phyloP scores from a whole-genome alignment of 306 rosid genomes.

The Cucumis hystrix region DNA sequence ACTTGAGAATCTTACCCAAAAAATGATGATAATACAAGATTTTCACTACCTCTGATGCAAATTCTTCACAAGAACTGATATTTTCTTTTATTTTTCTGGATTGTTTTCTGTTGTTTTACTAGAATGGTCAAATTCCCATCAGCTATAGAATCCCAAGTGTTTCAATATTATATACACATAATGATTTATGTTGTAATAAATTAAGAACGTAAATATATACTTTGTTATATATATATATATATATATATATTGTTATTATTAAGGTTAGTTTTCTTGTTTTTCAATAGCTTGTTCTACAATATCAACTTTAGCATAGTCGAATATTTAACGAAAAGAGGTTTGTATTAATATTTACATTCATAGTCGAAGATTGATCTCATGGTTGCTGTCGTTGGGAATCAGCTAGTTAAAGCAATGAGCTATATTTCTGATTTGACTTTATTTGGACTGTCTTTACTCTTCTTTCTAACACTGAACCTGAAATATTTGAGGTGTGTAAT shows the following conservation, averaged over 20 bases:
- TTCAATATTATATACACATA: background rate
- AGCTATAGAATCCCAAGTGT: background rate
- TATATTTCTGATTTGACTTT: conserved; percentile 47
- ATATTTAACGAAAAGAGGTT: conserved; percentile 80
- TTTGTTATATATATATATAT: too few species aligned
- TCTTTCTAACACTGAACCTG: conserved; percentile 49
- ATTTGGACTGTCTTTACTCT: conserved; percentile 64
- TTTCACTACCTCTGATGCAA: conserved; percentile 66
- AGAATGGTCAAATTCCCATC: background rate
- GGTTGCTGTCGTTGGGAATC: conserved; percentile 73
- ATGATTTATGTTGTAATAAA: background rate
- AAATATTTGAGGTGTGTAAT: conserved; percentile 50
- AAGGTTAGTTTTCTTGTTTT: background rate
- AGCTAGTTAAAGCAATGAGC: conserved; percentile 75
- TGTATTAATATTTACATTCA: background rate
- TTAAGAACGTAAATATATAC: background rate
- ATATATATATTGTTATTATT: conserved; percentile 1
- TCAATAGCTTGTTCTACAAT: conserved; percentile 72
- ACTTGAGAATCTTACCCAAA: too few species aligned
- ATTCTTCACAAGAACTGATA: background rate
- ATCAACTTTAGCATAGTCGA: conserved; percentile 67
- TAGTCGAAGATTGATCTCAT: conserved; percentile 58
- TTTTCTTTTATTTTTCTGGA: background rate
- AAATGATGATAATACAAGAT: conserved; percentile 38
- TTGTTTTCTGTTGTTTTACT: background rate